Conservation (phyloP, 345 rosid genomes). For the Arabidopsis suecica region DNA sequence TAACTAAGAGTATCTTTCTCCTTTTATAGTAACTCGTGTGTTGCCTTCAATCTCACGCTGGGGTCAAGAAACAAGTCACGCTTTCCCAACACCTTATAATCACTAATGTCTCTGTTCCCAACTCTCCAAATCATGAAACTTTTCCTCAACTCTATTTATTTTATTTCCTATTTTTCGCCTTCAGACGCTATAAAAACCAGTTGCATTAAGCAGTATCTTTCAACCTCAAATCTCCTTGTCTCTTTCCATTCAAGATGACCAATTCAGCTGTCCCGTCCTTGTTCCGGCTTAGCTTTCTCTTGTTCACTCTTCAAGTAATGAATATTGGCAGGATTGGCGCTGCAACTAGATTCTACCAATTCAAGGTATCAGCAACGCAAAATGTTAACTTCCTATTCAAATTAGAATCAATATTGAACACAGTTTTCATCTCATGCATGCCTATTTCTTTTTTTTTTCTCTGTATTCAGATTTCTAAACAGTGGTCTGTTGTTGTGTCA, state of each 20-base stretch:
- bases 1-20: conserved; percentile 13
- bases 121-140: conserved; percentile 60
- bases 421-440: neutral
- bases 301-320: conserved; percentile 45
- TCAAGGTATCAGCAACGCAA: conserved; percentile 56
- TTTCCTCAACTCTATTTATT: conserved; percentile 47
- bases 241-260: conserved; percentile 45
- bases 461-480: neutral
- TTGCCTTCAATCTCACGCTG: conserved; percentile 54
- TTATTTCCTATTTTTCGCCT: conserved; percentile 18
- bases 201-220: conserved; percentile 18
- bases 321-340: conserved; percentile 48
- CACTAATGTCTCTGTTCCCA: conserved; percentile 53
- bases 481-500: conserved; percentile 19
- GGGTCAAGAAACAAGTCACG: conserved; percentile 63
- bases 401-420: neutral
- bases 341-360: conserved; percentile 73
- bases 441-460: neutral
- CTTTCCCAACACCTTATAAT: conserved; percentile 64
- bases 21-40: conserved; percentile 42
- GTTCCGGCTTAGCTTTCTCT: conserved; percentile 48
- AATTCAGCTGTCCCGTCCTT: conserved; percentile 41
- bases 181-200: conserved; percentile 36
- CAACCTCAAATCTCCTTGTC: conserved; percentile 24
- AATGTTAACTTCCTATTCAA: conserved; percentile 3